Conservation (phyloP, 306 rosid species). For the Prunus salicina region DNA sequence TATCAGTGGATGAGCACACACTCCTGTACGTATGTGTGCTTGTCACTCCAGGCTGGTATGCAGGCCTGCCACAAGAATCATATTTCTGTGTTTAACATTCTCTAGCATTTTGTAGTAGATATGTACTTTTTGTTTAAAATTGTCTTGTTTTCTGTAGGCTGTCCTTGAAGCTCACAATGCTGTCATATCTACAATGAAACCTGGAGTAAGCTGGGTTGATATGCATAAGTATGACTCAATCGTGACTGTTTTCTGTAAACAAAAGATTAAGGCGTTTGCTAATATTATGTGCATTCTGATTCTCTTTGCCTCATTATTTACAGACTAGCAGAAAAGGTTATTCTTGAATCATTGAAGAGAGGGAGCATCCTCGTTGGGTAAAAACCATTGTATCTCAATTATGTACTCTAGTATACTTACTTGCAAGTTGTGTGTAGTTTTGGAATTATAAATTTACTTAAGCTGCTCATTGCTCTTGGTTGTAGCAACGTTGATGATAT, state of each 20-base stretch:
- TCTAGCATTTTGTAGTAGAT: constrained; percentile 10
- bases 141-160: constrained; percentile 53
- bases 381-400: constrained; percentile 13
- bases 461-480: constrained; percentile 19
- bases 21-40: neutral
- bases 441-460: neutral
- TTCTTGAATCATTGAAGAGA: constrained; percentile 61
- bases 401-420: neutral
- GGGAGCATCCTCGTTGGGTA: constrained; percentile 66
- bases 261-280: neutral
- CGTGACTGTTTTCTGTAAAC: neutral
- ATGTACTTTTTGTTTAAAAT: neutral
- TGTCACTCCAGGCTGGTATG: neutral
- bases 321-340: constrained; percentile 80
- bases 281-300: constrained; percentile 10
- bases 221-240: constrained; percentile 71
- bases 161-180: constrained; percentile 88
- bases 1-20: neutral
- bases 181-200: constrained; percentile 73
- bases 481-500: constrained; percentile 70
- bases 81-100: neutral
- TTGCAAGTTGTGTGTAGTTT: constrained; percentile 16
- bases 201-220: constrained; percentile 78
- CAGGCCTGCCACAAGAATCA: neutral
- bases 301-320: constrained; percentile 29